These are phyloP conservation scores for Nitzschia putrida DNA, from an alignment of 108 stramenopile species.

Conservation along the genomic window DNA sequence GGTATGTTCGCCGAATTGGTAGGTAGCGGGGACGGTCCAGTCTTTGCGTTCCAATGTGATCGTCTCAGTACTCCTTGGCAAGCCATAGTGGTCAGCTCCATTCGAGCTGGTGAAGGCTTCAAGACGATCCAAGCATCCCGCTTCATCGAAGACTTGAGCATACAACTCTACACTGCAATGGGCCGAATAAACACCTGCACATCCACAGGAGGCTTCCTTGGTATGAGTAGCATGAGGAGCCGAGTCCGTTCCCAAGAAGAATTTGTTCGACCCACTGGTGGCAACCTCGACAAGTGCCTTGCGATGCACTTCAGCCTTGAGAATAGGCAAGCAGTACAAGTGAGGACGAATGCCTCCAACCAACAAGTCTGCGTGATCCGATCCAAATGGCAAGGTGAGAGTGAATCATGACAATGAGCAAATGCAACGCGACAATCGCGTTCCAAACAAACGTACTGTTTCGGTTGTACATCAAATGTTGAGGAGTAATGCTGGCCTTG, in stretches of 20 bases:
- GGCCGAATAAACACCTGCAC: constrained; percentile 96
- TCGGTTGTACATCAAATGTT: constrained; percentile 98
- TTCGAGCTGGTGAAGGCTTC: constrained; percentile 84
- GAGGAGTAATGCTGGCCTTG: constrained; percentile 95
- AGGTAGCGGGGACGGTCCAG: constrained; percentile 84
- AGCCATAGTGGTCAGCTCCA: constrained; percentile 94
- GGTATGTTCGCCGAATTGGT: constrained; percentile 79
- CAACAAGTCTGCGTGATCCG: constrained; percentile 49
- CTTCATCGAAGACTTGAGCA: constrained; percentile 91
- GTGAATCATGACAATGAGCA: background rate
- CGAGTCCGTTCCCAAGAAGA: constrained; percentile 97
- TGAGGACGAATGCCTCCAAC: constrained; percentile 96
- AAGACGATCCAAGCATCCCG: constrained; percentile 86
- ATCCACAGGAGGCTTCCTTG: constrained; percentile 92
- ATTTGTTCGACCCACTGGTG: constrained; percentile 87
- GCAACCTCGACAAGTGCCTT: constrained; percentile 88
- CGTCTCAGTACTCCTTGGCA: constrained; percentile 65
- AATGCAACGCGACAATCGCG: no score
- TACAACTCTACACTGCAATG: constrained; percentile 95
- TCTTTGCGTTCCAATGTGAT: constrained; percentile 76
- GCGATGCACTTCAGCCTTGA: constrained; percentile 96
- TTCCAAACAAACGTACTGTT: constrained; percentile 69
- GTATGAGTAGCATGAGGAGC: constrained; percentile 88
- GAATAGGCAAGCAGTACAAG: constrained; percentile 97
- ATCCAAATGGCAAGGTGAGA: constrained; percentile 6